These are phyloP conservation scores for Erythrophleum fordii DNA, from an alignment of 306 rosid species.

Conservation along the genomic window DNA sequence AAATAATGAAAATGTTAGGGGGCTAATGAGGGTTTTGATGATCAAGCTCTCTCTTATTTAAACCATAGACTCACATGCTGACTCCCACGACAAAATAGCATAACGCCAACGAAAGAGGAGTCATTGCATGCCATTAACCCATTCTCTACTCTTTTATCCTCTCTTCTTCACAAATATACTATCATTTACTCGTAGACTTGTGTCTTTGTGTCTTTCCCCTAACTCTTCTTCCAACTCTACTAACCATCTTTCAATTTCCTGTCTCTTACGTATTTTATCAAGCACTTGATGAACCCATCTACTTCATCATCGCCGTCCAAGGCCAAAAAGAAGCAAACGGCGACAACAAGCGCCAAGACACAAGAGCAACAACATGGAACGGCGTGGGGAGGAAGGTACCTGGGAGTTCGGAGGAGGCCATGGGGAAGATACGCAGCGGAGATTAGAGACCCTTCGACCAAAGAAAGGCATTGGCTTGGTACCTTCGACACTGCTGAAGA, in stretches of 20 bases:
- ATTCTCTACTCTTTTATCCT: background rate
- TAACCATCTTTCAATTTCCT: background rate
- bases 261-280: background rate
- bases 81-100: constrained; percentile 24
- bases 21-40: background rate
- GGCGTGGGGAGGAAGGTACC: constrained; percentile 36
- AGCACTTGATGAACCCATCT: constrained; percentile 32
- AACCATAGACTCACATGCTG: constrained; percentile 35
- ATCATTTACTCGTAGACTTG: background rate
- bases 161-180: background rate
- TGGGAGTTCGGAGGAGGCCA: constrained; percentile 42
- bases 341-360: background rate
- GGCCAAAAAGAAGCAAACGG: constrained; percentile 33
- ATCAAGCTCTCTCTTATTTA: constrained; percentile 23
- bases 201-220: background rate
- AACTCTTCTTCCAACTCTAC: background rate
- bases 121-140: background rate
- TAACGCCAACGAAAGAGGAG: background rate
- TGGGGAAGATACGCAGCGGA: constrained; percentile 47
- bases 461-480: constrained; percentile 47
- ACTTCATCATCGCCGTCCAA: constrained; percentile 26
- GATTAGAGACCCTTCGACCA: constrained; percentile 44
- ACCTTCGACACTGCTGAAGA: constrained; percentile 45
- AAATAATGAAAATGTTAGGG: constrained; percentile 5
- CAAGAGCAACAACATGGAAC: constrained; percentile 34